A percentile compares a stretch with the other conserved stretches of the same genome.
Evolutionary conservation across 148 eudicot genomes (phyloP).

Genomic region (Fagopyrum tataricum): DNA sequence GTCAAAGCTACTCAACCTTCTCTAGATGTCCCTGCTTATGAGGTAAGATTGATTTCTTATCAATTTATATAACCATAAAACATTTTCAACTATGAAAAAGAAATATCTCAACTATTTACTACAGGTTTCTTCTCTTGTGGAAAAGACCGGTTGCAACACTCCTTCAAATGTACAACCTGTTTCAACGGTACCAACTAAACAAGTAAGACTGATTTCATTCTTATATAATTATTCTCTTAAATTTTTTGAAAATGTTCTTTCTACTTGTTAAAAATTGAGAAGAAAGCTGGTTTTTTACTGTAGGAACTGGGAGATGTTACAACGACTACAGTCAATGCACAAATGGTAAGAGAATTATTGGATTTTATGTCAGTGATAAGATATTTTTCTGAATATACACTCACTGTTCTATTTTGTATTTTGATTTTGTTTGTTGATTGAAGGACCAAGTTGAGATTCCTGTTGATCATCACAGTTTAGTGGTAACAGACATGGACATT

Average conservation of each 20-base stretch:
- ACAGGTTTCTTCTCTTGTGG: neutral
- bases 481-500: slow-evolving; percentile 19
- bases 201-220: neutral
- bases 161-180: neutral
- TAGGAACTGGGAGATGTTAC: neutral
- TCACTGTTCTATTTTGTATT: neutral
- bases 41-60: neutral
- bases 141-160: neutral
- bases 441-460: slow-evolving; percentile 19
- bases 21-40: neutral
- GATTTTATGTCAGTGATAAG: neutral
- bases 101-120: neutral
- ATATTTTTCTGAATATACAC: slow-evolving; percentile 15
- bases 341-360: neutral
- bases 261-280: neutral
- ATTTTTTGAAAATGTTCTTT: neutral
- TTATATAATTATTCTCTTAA: neutral
- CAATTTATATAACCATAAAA: neutral
- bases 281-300: neutral
- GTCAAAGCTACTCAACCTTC: neutral
- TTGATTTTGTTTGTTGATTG: neutral
- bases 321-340: neutral
- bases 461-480: slow-evolving; percentile 15
- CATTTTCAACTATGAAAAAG: neutral
- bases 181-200: neutral